A percentile compares a stretch with the other conserved stretches of the same genome.
These are phyloP conservation scores for Aspergillus persii DNA, from an alignment of 2,329 filamentous ascomycete species.

Conservation along the genomic window DNA sequence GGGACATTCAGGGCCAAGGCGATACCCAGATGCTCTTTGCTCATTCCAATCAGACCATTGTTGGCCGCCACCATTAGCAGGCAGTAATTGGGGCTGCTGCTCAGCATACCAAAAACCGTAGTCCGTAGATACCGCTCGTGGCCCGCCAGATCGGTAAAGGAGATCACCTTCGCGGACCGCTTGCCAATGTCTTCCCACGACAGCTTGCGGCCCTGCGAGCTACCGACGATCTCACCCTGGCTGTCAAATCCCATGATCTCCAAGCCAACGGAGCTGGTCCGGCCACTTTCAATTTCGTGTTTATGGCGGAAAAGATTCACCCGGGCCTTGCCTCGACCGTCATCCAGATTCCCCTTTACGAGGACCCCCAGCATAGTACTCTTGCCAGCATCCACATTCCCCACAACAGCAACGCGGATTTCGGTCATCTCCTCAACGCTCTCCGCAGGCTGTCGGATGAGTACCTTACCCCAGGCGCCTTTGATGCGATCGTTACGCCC, in stretches of 20 bases:
- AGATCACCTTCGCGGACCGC: slow-evolving; percentile 91
- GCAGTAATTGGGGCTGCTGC: slow-evolving; percentile 95
- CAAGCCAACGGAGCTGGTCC: slow-evolving; percentile 96
- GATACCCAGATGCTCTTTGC: slow-evolving; percentile 94
- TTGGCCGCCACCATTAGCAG: slow-evolving; percentile 98
- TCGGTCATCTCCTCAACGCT: slow-evolving; percentile 87
- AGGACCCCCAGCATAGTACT: slow-evolving; percentile 93
- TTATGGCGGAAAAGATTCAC: slow-evolving; percentile 97
- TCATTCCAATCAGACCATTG: slow-evolving; percentile 96
- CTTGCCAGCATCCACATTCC: slow-evolving; percentile 97
- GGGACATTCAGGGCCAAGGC: slow-evolving; percentile 92
- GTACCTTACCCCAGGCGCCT: slow-evolving; percentile 78
- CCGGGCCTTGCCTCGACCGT: slow-evolving; percentile 87
- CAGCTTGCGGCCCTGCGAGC: slow-evolving; percentile 78
- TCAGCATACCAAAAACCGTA: slow-evolving; percentile 91
- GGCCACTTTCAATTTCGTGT: slow-evolving; percentile 92
- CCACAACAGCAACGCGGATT: slow-evolving; percentile 92
- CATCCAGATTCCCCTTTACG: slow-evolving; percentile 92
- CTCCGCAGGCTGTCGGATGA: slow-evolving; percentile 72
- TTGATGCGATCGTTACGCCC: slow-evolving; percentile 65
- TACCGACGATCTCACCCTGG: slow-evolving; percentile 75
- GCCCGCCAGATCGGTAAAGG: slow-evolving; percentile 91
- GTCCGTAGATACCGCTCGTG: slow-evolving; percentile 95
- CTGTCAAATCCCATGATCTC: slow-evolving; percentile 98
- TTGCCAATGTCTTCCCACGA: slow-evolving; percentile 98